Base-by-base conservation (phyloP, 129 eudicot genomes). In the Flaveria bidentis region DNA sequence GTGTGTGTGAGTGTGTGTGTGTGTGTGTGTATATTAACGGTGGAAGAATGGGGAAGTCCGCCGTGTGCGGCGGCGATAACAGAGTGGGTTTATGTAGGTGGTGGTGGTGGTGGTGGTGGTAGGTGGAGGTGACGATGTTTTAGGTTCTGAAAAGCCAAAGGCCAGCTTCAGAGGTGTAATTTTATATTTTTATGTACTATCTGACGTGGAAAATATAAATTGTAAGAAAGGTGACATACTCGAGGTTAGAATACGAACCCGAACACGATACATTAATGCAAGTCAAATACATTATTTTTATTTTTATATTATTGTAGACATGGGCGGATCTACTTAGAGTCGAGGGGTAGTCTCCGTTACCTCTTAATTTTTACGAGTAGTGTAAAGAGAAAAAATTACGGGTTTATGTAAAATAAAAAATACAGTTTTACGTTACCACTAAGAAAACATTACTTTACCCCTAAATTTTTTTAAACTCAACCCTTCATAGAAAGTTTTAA, bases 61-160 rank as follows among this genome's bases (percentile, higher is more conserved):
- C 75, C 75, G 71, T 56, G 10, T 71, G 71, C 5, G 76, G 84
- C 84, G 84, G 80, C 70, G 84, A 67, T 56, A 5, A 36, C 79
- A 47, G 78, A 60, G 76, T 55, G 28, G 18, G 71, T 30, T 39
- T 68, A 12, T 65, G 16, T 73, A 80, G 73, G 74, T 69, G 70
- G 55, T 80, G 67, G 44, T 56, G 75, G 84, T 26, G 61, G 58
- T 30, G 22, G 22, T 20, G 70, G 55, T 80, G 41, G 41, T 74
- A 30, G 84, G 84, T 80, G 80, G 76, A 78, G 70, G 41, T 20
- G 72, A 62, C 45, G 55, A 46, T 47, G 55, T 58, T 44, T 58
- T 71, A 66, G 73, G 62, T 51, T 67, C 61, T 47, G 71, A 80
- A 80, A 80, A 47, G 84, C 80, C 83, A 64, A 64, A 67, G 55